phyloP scores from a whole-genome alignment of 2,329 filamentous ascomycete species.

The Alternaria atra region DNA sequence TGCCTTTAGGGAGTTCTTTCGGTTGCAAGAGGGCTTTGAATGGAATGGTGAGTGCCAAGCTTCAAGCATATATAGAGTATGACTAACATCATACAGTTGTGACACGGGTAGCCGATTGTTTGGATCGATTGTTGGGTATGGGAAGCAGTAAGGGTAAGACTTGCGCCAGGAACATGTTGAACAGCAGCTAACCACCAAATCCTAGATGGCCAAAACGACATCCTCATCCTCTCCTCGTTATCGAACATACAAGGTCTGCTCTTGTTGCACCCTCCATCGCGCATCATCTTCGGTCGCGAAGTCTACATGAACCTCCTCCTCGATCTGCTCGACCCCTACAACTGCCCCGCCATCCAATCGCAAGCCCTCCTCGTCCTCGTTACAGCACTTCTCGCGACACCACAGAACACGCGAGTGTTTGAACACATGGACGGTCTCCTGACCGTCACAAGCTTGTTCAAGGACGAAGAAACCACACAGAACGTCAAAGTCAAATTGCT shows the following conservation, averaged over 20 bases:
- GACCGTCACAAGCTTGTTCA: slow-evolving; percentile 92
- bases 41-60: slow-evolving; percentile 74
- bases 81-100: slow-evolving; percentile 64
- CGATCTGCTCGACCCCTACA: slow-evolving; percentile 88
- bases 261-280: slow-evolving; percentile 88
- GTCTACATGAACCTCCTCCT: slow-evolving; percentile 96
- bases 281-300: slow-evolving; percentile 85
- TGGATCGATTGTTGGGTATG: slow-evolving; percentile 86
- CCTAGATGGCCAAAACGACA: slow-evolving; percentile 79
- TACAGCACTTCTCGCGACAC: slow-evolving; percentile 84
- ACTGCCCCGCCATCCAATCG: slow-evolving; percentile 91
- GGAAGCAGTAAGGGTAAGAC: slow-evolving; percentile 60
- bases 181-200: slow-evolving; percentile 1
- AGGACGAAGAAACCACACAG: slow-evolving; percentile 81
- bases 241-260: slow-evolving; percentile 89
- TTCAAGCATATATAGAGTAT: background rate
- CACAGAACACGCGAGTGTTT: slow-evolving; percentile 88
- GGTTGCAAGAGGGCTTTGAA: slow-evolving; percentile 95
- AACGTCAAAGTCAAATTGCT: slow-evolving; percentile 96
- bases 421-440: slow-evolving; percentile 91
- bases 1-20: slow-evolving; percentile 95
- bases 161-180: background rate
- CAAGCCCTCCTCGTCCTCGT: slow-evolving; percentile 90
- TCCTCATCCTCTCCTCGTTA: slow-evolving; percentile 86
- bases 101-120: slow-evolving; percentile 81